Evolutionary conservation across 2,329 filamentous ascomycete genomes (phyloP), one percentile per base, ranked within the genome.

Genomic region (Alternaria alternata): DNA sequence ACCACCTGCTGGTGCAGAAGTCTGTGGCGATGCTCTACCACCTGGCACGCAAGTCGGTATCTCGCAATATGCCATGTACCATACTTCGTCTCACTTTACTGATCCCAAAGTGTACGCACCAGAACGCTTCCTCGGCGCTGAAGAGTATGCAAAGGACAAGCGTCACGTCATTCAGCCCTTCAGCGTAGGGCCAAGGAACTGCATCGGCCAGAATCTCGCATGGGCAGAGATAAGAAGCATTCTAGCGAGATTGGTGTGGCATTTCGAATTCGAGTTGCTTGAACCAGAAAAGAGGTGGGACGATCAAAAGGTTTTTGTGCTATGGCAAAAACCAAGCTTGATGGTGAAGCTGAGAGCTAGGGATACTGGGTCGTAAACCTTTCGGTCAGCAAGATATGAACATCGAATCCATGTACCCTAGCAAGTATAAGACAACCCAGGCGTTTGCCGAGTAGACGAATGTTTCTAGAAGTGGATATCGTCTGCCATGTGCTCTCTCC

Each of bases 161-260:
- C 63, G 64, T 22, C 65, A 71, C 6, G 71, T 66, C 1, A 64
- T 79, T 8, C 62, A 68, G 51, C 62, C 64, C 1, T 70, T 70
- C 47, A 64, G 59, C 6, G 56, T 14, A 2, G 67, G 67, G n/a
- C 59, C 62, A 5, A 49, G 67, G 20, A 67, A 68, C 18, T 68
- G 67, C 44, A 63, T 68, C 26, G 64, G 65, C 8, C 60, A 68
- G 55, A 73, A 57, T 44, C 56, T 75, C 5, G 69, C 70, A 4
- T 69, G 58, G 63, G 62, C 76, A 1, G 78, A 80, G 63, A 75
- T 77, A 51, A 73, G 74, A 3, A 65, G 75, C 0, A 75, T 79
- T 4, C 60, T 79, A 1, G 66, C 70, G 4, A 72, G 73, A n/a
- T 28, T 78, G 4, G 38, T 79, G 18, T 79, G 68, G 67, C 55